Base-by-base conservation (phyloP, 495 filamentous ascomycete genomes). In the Aspergillus conjunctus region DNA sequence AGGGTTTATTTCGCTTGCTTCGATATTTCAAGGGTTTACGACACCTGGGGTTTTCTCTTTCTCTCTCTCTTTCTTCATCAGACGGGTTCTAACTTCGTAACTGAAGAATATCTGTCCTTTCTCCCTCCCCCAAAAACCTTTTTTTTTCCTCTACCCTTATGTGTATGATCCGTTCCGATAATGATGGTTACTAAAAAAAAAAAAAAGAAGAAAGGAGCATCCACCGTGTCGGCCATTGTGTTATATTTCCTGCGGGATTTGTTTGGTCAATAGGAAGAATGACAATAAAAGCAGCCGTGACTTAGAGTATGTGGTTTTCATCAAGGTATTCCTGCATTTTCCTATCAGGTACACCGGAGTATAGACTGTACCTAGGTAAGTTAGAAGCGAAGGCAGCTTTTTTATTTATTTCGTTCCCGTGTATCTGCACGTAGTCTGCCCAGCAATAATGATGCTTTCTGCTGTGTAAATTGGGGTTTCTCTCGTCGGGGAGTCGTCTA, bases 131-230 rank as follows among this genome's bases (percentile, higher is more conserved):
- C 26, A 26, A 26, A 26, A 26, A 26, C 26, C 26, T 5, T 26
- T 26, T 2, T 26, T 74, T 74, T 76, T 21, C 32, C 12, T 32
- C 10, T 51, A 20, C 18, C 44, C 18, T 7, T 32, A 51, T 74
- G 63, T 73, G 71, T 77, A 77, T 72, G 74, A 77, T 70, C 62
- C 73, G 73, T 67, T 51, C 73, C 71, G 68, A 77, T 76, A 72
- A 77, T 74, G 74, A 77, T 75, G 71, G 75, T 71, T 74, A 65
- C 66, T 59, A 68, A 72, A 74, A 71, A 68, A 33, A 5, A 26
- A 26, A 5, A 26, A 26, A 5, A 26, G 5, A 5, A 26, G 44
- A 26, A 5, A 26, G 44, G n/a, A 41, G 66, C 67, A 71, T 67
- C 70, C 66, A 63, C 54, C 62, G 66, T 77, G 73, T 77, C 74